Base-by-base conservation (phyloP, 345 rosid genomes). In the Salix viminalis region DNA sequence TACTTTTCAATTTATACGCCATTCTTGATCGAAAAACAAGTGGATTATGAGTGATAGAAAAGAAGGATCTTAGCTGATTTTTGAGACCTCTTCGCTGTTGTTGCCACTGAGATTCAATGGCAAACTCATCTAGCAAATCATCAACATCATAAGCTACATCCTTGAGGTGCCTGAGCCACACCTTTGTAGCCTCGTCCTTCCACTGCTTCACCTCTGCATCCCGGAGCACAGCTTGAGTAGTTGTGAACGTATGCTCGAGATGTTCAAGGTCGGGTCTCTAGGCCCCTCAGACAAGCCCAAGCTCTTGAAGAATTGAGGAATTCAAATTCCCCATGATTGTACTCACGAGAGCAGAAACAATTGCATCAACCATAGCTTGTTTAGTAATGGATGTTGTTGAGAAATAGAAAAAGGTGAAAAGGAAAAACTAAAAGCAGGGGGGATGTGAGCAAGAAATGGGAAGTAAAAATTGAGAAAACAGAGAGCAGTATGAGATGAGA, bases 181-280 rank as follows among this genome's bases (percentile, higher is more conserved):
- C 23, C 24, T 26, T 56, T 13, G 41, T 19, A 14, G 66, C 26
- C 5, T 37, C 54, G 41, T 6, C 28, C 30, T 69, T 56, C 56
- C 52, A 16, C 16, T 76, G 79, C 69, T 56, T 67, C 79, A 39
- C 46, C 56, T 76, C 79, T n/a, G 74, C 79, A 39, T 76, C 79
- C 1, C 2, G 58, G 60, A 76, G 79, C 7, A 76, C 79, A 26
- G 67, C 72, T 4, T 67, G 65, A 72, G 67, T 37, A 15, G 67
- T 67, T 8, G 23, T 44, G 3, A 66, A 26, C 1, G 36, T 65
- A 23, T 64, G 28, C 36, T 34, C 13, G 9, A 75, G 77, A 44
- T 46, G 42, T 26, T 42, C 13, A 16, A 74, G 70, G 46, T 75
- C 65, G 6, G 6, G 65, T 34, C 6, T 15, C 13, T 7, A 37